Evolutionary conservation across 148 eudicot species (phyloP).

Genomic region (Rhododendron vialii): DNA sequence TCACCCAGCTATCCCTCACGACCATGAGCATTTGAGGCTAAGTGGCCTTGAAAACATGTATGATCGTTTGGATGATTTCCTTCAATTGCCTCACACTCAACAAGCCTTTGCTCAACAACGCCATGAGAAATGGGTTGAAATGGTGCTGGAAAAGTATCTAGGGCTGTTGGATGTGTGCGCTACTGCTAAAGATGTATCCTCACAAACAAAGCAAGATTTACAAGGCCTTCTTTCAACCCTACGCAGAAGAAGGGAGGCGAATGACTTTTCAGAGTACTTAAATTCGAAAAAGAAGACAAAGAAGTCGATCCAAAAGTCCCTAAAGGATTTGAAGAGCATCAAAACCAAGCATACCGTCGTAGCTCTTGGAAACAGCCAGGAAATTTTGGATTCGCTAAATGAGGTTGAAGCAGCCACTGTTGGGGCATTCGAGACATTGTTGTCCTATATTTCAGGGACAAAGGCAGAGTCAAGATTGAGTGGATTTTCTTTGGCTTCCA

Average conservation of each 20-base stretch:
- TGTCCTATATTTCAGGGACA: conserved; percentile 10
- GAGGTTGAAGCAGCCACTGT: conserved; percentile 21
- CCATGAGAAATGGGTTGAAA: conserved; percentile 2
- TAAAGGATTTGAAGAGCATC: conserved; percentile 26
- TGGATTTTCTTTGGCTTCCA: background rate
- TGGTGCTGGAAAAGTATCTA: conserved; percentile 30
- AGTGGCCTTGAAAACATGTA: background rate
- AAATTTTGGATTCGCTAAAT: background rate
- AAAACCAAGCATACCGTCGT: background rate
- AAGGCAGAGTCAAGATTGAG: background rate
- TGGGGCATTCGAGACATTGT: conserved; percentile 12
- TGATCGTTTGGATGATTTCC: conserved; percentile 19
- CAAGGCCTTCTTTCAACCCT: conserved; percentile 32
- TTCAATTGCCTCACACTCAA: conserved; percentile 16
- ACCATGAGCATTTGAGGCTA: conserved; percentile 16
- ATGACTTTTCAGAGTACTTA: conserved; percentile 17
- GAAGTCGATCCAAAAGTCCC: conserved; percentile 27
- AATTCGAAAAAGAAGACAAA: conserved; percentile 26
- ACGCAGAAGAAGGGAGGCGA: conserved; percentile 34
- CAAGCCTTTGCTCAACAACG: conserved; percentile 1
- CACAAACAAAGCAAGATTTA: conserved; percentile 29
- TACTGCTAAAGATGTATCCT: conserved; percentile 28
- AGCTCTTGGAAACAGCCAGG: background rate
- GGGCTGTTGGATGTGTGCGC: conserved; percentile 44
- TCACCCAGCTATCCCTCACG: conserved; percentile 12